Evolutionary conservation across 2,329 filamentous ascomycete genomes (phyloP).

Genomic region (Fragosphaeria purpurea): DNA sequence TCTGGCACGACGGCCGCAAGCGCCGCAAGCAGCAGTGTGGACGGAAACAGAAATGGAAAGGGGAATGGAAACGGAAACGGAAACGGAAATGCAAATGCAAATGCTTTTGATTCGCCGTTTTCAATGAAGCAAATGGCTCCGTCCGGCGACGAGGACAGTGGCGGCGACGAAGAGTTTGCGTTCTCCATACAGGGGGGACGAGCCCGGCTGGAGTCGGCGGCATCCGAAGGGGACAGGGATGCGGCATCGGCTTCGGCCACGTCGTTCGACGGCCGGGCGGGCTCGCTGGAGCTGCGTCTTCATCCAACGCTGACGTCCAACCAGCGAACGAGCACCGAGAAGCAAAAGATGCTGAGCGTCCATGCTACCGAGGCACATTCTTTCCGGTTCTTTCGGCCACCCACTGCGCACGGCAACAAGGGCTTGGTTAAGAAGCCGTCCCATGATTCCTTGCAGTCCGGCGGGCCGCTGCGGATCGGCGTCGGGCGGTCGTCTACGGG

Average conservation of each 20-base stretch:
- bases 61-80: not conserved
- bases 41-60: not conserved
- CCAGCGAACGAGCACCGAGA: constrained; percentile 22
- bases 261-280: constrained; percentile 51
- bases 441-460: constrained; percentile 42
- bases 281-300: constrained; percentile 71
- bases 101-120: constrained; percentile 49
- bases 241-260: constrained; percentile 23
- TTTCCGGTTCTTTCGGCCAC: constrained; percentile 41
- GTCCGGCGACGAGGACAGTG: constrained; percentile 27
- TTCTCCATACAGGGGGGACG: constrained; percentile 12
- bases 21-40: not conserved
- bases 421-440: constrained; percentile 41
- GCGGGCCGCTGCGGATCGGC: constrained; percentile 30
- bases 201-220: constrained; percentile 21
- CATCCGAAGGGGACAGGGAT: constrained; percentile 32
- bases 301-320: constrained; percentile 67
- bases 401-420: constrained; percentile 17
- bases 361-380: constrained; percentile 38
- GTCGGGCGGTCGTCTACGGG: constrained; percentile 38
- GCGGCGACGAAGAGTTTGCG: constrained; percentile 29
- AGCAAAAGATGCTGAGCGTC: constrained; percentile 39
- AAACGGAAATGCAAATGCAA: constrained; percentile 18
- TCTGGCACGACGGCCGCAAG: not conserved
- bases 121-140: constrained; percentile 35